phyloP scores from a whole-genome alignment of 805 yeast species.

The Starmera quercuum region DNA sequence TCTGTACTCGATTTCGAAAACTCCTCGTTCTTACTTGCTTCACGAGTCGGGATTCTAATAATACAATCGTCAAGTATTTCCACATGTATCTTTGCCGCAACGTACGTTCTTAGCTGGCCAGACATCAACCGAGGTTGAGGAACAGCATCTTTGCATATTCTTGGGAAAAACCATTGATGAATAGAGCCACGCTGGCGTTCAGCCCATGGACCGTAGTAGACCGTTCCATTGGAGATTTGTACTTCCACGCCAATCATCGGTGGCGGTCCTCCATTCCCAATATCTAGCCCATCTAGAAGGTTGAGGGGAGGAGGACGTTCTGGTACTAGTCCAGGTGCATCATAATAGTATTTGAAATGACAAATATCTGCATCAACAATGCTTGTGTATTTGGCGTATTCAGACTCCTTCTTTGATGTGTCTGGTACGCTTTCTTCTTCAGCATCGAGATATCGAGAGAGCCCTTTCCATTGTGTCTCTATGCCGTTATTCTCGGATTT shows the following conservation, averaged over 20 bases:
- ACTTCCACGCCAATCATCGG: slow-evolving; percentile 60
- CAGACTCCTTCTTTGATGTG: slow-evolving; percentile 37
- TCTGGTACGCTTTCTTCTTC: slow-evolving; percentile 25
- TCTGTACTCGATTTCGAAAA: slow-evolving; percentile 24
- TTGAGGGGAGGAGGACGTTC: slow-evolving; percentile 22
- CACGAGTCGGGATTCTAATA: slow-evolving; percentile 76
- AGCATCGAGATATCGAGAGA: slow-evolving; percentile 55
- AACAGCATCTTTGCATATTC: slow-evolving; percentile 46
- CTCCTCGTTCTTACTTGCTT: slow-evolving; percentile 65
- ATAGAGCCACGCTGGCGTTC: slow-evolving; percentile 71
- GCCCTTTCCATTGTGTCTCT: slow-evolving; percentile 62
- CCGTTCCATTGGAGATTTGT: slow-evolving; percentile 48
- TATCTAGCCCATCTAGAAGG: slow-evolving; percentile 38
- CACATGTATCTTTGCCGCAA: slow-evolving; percentile 48
- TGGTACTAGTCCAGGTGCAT: slow-evolving; percentile 62
- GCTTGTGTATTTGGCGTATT: slow-evolving; percentile 77
- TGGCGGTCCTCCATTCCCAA: slow-evolving; percentile 50
- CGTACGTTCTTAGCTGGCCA: slow-evolving; percentile 48
- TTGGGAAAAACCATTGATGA: slow-evolving; percentile 63
- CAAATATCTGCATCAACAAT: slow-evolving; percentile 54
- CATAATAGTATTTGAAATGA: slow-evolving; percentile 57
- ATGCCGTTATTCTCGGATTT: slow-evolving; percentile 11
- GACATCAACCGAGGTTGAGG: slow-evolving; percentile 33
- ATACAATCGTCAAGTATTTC: slow-evolving; percentile 58
- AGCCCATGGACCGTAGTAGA: slow-evolving; percentile 94